Evolutionary conservation across 2,329 filamentous ascomycete species (phyloP).

Genomic region (Calonectria pteridis): DNA sequence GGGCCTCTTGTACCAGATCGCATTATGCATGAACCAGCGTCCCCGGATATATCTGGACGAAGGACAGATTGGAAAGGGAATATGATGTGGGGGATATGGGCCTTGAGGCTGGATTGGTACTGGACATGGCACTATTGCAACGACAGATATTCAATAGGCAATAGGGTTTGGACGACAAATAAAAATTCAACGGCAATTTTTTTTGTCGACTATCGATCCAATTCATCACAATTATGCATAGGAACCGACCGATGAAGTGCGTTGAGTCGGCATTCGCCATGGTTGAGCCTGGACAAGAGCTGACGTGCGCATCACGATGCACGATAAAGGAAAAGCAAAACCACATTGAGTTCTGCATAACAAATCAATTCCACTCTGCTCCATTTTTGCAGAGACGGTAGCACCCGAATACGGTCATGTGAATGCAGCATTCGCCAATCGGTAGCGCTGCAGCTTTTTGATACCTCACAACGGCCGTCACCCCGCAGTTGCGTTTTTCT

Average conservation of each 20-base stretch:
- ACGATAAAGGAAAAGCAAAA: not conserved
- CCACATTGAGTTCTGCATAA: not conserved
- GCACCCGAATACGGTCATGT: not conserved
- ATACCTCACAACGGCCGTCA: not conserved
- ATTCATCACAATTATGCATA: not conserved
- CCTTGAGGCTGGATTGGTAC: too few relatives aligned
- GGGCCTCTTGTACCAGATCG: not conserved
- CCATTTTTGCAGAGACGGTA: slow-evolving; percentile 3
- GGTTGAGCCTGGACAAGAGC: not conserved
- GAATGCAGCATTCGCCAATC: not conserved
- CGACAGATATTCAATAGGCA: not conserved
- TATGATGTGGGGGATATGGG: not conserved
- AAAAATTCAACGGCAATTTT: not conserved
- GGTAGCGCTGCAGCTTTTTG: not conserved
- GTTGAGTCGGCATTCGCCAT: not conserved
- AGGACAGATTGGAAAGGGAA: not conserved
- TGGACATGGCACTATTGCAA: not conserved
- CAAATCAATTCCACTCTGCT: not conserved
- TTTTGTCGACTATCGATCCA: not conserved
- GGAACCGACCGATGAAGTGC: not conserved
- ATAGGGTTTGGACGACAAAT: not conserved
- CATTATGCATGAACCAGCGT: not conserved
- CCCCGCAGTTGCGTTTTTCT: not conserved
- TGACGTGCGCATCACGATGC: not conserved
- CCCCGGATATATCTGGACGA: not conserved